Evolutionary conservation across 495 filamentous ascomycete species (phyloP).

Genomic region (Barbatosphaeria neglecta): DNA sequence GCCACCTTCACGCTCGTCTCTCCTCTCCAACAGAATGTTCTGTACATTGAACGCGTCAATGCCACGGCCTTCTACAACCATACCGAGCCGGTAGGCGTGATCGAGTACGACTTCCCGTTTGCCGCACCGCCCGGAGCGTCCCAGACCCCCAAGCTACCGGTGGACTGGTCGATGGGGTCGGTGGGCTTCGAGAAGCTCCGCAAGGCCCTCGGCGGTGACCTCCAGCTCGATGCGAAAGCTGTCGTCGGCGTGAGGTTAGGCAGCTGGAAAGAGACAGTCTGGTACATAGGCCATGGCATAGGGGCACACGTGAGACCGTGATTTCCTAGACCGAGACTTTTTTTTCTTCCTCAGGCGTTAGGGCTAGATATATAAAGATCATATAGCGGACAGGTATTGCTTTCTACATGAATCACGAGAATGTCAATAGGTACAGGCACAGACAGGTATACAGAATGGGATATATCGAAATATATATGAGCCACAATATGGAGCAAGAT

Average conservation of each 20-base stretch:
- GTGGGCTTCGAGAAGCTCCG: conserved; percentile 74
- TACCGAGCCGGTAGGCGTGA: conserved; percentile 62
- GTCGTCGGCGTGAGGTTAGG: conserved; percentile 57
- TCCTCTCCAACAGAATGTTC: conserved; percentile 55
- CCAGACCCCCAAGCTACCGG: conserved; percentile 63
- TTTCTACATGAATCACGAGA: no score
- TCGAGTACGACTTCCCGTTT: conserved; percentile 63
- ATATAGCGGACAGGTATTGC: no score
- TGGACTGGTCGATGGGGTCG: conserved; percentile 61
- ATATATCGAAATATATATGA: no score
- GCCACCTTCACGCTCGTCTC: conserved; percentile 77
- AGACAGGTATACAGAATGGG: no score
- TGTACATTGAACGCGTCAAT: conserved; percentile 67
- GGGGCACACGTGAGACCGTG: conserved; percentile 49
- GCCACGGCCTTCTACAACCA: conserved; percentile 79
- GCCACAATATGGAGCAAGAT: no score
- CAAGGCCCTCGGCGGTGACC: conserved; percentile 68
- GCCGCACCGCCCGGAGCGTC: conserved; percentile 63
- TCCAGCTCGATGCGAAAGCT: conserved; percentile 72
- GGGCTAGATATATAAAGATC: no score
- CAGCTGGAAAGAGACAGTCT: conserved; percentile 56
- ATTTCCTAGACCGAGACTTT: neutral
- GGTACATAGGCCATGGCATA: conserved; percentile 63
- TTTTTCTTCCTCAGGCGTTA: neutral
- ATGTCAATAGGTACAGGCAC: no score